Conservation (phyloP, 306 rosid genomes). For the Prunus persica region Prunus_persica_NCBIv2 NC_034015.1:12172001-12172500, state of each 20-base stretch:
- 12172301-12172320: neutral
- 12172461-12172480: neutral
- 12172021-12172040: slow-evolving; percentile 90
- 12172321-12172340: neutral
- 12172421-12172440: neutral
- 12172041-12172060: slow-evolving; percentile 89
- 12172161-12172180: neutral
- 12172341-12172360: neutral
- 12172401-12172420: neutral
- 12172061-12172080: slow-evolving; percentile 90
- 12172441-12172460: neutral
- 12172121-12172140: slow-evolving; percentile 18
- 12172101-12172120: slow-evolving; percentile 89
- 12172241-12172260: neutral
- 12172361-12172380: neutral
- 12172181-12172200: neutral
- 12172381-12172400: neutral
- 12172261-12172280: neutral
- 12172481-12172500: neutral
- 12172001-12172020: slow-evolving; percentile 92
- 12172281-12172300: neutral
- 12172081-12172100: slow-evolving; percentile 86
- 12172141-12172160: neutral
- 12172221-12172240: neutral
- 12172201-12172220: neutral